Evolutionary conservation across 2,329 filamentous ascomycete species (phyloP), one percentile per base, ranked within the genome.

Genomic region (Cordyceps javanica): DNA sequence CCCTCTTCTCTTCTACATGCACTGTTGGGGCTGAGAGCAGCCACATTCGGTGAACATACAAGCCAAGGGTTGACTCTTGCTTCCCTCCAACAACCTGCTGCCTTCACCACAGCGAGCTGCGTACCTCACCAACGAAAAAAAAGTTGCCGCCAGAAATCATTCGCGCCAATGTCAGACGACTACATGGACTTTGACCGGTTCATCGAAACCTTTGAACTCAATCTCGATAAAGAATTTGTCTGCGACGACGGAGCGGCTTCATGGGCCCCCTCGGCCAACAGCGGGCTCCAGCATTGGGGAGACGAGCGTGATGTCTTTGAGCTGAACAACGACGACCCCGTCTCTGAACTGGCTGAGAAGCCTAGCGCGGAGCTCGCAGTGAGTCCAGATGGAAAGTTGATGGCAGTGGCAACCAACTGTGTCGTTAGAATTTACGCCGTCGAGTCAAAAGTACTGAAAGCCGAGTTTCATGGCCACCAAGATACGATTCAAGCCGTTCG

Each of bases 151-250:
- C 23, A 41, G 36, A 39, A 32, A 19, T 8, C n/a, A 41, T 21
- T 4, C 30, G 16, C 36, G 25, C 49, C 49, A n/a, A 55, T 55
- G 52, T 6, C 39, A 30, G 52, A 45, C 45, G 52, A 55, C n/a
- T 55, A 45, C 19, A 55, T 55, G 39, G 52, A 55, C 52, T 55
- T 55, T 55, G 52, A 45, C 30, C 39, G 52, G 39, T 55, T 55
- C 19, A 45, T 55, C 52, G 28, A 36, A 10, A 55, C 52, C 25
- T 55, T 36, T 45, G 30, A 55, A 26, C 28, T 55, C 39, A 55
- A n/a, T 39, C 52, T 55, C 41, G 52, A 55, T 25, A 55, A 36
- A 14, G 52, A 55, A 28, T 55, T 55, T n/a, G 52, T 36, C 7
- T 8, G 52, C 28, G 52, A 45, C 52, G 52, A 26, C 30, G 41